phyloP scores from a whole-genome alignment of 768 basidiomycete genomes.

The Termitomyces eurrhizus region DNA sequence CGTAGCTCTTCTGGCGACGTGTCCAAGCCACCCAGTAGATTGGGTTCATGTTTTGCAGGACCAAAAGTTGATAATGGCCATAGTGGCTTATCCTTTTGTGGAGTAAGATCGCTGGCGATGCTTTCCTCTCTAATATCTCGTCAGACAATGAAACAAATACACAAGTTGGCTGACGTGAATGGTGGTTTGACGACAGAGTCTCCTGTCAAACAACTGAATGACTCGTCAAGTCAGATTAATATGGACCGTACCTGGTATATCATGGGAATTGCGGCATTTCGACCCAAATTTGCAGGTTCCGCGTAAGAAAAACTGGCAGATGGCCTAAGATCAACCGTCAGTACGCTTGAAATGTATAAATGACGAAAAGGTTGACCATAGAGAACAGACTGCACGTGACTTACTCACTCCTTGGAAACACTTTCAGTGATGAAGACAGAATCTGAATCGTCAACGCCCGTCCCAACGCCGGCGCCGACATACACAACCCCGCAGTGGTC shows the following conservation, averaged over 20 bases:
- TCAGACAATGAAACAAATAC: not conserved
- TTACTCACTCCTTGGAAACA: not conserved
- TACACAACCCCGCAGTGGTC: conserved; percentile 30
- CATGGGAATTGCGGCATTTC: conserved; percentile 53
- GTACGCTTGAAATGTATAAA: not conserved
- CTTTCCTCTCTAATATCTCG: conserved; percentile 46
- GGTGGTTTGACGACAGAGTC: conserved; percentile 23
- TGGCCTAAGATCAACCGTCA: conserved; percentile 30
- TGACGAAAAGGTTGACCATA: conserved; percentile 13
- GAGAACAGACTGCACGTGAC: not conserved
- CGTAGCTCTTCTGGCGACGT: conserved; percentile 78
- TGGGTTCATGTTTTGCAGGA: conserved; percentile 70
- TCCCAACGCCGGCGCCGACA: conserved; percentile 25
- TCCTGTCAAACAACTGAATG: not conserved
- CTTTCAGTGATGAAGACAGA: conserved; percentile 37
- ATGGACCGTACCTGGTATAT: conserved; percentile 23
- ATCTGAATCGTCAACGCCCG: conserved; percentile 22
- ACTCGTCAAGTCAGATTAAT: not conserved
- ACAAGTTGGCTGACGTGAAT: conserved; percentile 21
- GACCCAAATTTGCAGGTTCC: conserved; percentile 66
- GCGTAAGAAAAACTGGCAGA: conserved; percentile 60
- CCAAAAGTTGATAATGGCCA: conserved; percentile 83
- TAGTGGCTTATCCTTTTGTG: conserved; percentile 58
- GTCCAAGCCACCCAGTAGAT: conserved; percentile 62
- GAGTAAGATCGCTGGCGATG: conserved; percentile 61